Base-by-base conservation (phyloP, 345 rosid genomes). In the Eucalyptus sideroxylon region DNA sequence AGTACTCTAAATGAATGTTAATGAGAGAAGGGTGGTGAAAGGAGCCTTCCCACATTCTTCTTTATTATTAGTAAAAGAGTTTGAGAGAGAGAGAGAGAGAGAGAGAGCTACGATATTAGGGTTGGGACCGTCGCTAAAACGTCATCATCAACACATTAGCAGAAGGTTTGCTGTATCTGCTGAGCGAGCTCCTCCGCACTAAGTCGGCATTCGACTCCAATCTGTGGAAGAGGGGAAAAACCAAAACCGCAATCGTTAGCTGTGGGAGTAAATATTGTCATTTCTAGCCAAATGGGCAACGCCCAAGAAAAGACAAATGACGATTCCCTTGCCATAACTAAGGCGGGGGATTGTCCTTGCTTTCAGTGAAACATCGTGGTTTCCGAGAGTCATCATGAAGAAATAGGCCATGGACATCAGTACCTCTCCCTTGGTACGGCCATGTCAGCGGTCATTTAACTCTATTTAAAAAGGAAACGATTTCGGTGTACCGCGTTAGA, bases 161-260 rank as follows among this genome's bases (percentile, higher is more conserved):
- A 91, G 95, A 98, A 98, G 69, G 99, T 97, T 91, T 93, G 96
- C 91, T 95, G 99, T 89, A 98, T 94, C 90, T 94, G 98, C 55
- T 96, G 96, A 53, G 98, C 99, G 65, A 98, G 94, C 90, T 98
- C 99, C 88, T 97, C 99, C 2, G 99, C 99, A 88, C 99, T 97
- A 23, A 98, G 97, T 93, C 91, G 98, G 93, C 99, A 98, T 93
- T 96, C 98, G 90, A 96, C 94, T 93, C 99, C 99, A 92, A 98
- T 96, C 99, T 98, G 94, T 88, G 86, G 86, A 92, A 86, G 88
- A 91, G 60, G 47, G 69, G n/a, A 86, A 24, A 65, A 88, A 87
- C 47, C 60, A 77, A 47, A 87, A 26, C 82, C 30, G 30, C 21
- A 21, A 45, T 86, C 19, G 65, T 72, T 85, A 85, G 77, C 49